Base-by-base conservation (phyloP, 805 yeast species). In the Metschnikowia borealis region DNA sequence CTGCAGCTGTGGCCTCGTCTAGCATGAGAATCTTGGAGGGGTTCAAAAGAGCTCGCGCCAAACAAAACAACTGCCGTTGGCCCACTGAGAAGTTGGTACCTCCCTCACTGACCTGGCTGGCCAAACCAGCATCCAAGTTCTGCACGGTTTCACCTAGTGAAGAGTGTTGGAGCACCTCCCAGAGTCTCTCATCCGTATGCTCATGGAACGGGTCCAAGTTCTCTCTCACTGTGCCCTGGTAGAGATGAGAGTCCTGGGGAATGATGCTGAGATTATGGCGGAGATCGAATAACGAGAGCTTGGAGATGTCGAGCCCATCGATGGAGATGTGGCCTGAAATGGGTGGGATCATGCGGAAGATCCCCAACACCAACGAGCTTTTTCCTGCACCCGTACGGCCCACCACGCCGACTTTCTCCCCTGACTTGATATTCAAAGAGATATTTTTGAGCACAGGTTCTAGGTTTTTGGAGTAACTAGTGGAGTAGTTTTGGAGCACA, bases 401-500 rank as follows among this genome's bases (percentile, higher is more conserved):
- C 50, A 92, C 97, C 67, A 91, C 90, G 54, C 98, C 98, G 62
- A 91, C 76, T 67, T 92, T 92, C 65, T 92, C 97, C 50, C 79
- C 73, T 1, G 91, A 81, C 44, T 81, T 76, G 59, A 92, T 81
- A 11, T 78, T 69, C 21, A 92, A 62, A 51, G 72, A 76, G 59
- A 92, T 79, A 51, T 83, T 73, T 59, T 83, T 86, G 68, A 92
- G 74, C 3, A 89, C 94, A 17, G 87, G 77, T 45, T 88, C 96
- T 55, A 92, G 75, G 52, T 85, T 90, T 13, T 83, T 81, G 66
- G 97, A 82, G 64, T 92, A 92, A 52, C 88, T 79, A 4, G 97
- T 83, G n/a, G 89, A 81, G 65, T 89, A 92, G 58, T 87, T 29
- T 5, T 46, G 38, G 29, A 55, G 35, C 5, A 38, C 41, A 7